Evolutionary conservation across 2,329 filamentous ascomycete species (phyloP), one percentile per base, ranked within the genome.

Genomic region (Colletotrichum spinosum): DNA sequence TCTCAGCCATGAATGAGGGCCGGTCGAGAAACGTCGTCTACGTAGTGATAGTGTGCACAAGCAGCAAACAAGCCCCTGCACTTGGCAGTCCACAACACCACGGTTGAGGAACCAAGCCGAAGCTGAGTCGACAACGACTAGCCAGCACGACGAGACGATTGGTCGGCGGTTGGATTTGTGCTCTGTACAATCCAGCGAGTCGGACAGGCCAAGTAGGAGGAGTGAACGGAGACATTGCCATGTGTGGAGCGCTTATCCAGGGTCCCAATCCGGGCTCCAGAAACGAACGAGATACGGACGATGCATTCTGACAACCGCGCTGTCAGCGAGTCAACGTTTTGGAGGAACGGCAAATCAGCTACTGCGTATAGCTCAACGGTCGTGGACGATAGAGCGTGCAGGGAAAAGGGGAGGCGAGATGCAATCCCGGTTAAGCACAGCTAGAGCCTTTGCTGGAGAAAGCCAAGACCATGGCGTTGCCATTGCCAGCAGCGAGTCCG

Each of bases 381-480:
- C 42, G 33, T 45, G 55, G 10, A 25, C 34, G 15, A 46, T 33
- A 48, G 54, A 45, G 56, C 38, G 48, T n/a, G 62, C 52, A 55
- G 34, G 52, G 52, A 62, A 65, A 62, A 57, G 48, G 55, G 51
- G 62, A 65, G 62, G 58, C 62, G 62, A 65, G 35, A 62, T 62
- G 58, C 46, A 51, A 62, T 65, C 62, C 58, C 51, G 57, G 62
- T 56, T 57, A 53, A 56, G 58, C 52, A 44, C 57, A 38, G 62
- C 51, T 35, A 35, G 25, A 46, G 17, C 33, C 17, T 35, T 60
- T 38, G 48, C 34, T 10, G 42, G 44, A 13, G 61, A 54, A 33
- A 48, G 61, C 62, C 62, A 56, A 65, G 57, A 41, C 48, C 39
- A 61, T 51, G 45, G 58, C 50, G n/a, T 25, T 37, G n/a, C 46